Base-by-base conservation (phyloP, 768 basidiomycete genomes). In the Gautieria morchelliformis region DNA sequence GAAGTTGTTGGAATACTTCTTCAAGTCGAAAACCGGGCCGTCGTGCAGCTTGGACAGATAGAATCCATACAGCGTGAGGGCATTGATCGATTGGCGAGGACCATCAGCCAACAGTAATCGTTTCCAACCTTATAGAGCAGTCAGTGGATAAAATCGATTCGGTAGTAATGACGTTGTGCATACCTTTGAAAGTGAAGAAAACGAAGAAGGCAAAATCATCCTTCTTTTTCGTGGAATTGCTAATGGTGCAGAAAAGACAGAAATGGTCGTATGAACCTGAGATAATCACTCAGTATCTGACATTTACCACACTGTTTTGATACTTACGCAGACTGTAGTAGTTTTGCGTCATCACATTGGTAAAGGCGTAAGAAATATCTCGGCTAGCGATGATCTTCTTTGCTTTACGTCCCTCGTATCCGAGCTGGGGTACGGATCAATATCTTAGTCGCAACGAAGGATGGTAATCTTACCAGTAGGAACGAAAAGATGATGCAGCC, bases 401-500 rank as follows among this genome's bases (percentile, higher is more conserved):
- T 22, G 95, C 74, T 71, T 98, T 98, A 69, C 85, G 82, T 1
- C 84, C 79, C 69, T 99, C 96, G 70, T 97, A 99, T 7, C 84
- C 89, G 63, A 97, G 73, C 93, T 93, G 61, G n/a, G n/a, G 11
- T 12, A 32, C 5, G 20, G 19, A 47, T 48, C 9, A 9, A 14
- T 52, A 42, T 37, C 56, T 12, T 60, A 19, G 3, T 19, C 20
- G 33, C 20, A 8, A 20, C 3, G 59, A 22, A 5, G 42, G 27
- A 39, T n/a, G 32, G 20, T 24, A n/a, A 6, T 75, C 87, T 61
- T 66, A 92, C 93, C 68, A 99, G 74, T 30, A 99, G 76, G 75
- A 97, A 98, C n/a, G 91, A 93, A 70, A 96, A 90, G 63, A 96
- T 87, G 79, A 99, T 98, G 72, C 95, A 98, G 47, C 92, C 93